A percentile compares a stretch with the other conserved stretches of the same genome.
Conservation (phyloP, 129 eudicot genomes). For the Heracleum sosnowskyi region DNA sequence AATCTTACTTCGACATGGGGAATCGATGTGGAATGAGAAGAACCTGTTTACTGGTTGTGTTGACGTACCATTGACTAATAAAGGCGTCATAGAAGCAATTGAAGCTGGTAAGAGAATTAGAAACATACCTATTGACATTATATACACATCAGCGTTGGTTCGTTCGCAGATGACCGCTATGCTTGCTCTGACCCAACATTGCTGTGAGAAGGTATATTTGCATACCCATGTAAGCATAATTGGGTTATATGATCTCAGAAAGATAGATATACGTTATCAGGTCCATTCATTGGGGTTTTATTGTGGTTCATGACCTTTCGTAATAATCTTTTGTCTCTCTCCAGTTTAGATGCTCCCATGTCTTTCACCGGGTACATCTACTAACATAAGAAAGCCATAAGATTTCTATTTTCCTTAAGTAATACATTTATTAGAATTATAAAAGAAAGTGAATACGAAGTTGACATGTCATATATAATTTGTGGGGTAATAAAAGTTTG, state of each 20-base stretch:
- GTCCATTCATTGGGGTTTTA: background rate
- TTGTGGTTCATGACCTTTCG: background rate
- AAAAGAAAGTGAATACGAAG: background rate
- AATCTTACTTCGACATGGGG: constrained; percentile 78
- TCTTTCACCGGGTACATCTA: background rate
- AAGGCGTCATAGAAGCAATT: constrained; percentile 76
- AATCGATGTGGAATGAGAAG: constrained; percentile 91
- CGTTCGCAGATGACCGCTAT: constrained; percentile 88
- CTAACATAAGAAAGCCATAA: background rate
- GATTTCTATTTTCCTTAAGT: background rate
- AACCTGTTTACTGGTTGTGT: constrained; percentile 86
- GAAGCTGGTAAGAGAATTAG: constrained; percentile 76
- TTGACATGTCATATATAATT: background rate
- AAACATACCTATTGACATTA: constrained; percentile 56
- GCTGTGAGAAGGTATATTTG: constrained; percentile 53
- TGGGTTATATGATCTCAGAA: background rate
- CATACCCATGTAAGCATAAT: background rate
- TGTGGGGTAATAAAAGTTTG: too few species aligned
- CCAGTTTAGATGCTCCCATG: background rate
- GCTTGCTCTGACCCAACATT: constrained; percentile 88
- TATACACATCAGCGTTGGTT: constrained; percentile 67
- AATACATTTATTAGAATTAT: background rate
- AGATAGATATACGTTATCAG: background rate
- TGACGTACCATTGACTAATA: constrained; percentile 78
- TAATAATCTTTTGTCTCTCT: background rate